A percentile compares a stretch with the other conserved stretches of the same genome.
Evolutionary conservation across 108 stramenopile species (phyloP).

Genomic region (Pseudonitzschia delicatissima): DNA sequence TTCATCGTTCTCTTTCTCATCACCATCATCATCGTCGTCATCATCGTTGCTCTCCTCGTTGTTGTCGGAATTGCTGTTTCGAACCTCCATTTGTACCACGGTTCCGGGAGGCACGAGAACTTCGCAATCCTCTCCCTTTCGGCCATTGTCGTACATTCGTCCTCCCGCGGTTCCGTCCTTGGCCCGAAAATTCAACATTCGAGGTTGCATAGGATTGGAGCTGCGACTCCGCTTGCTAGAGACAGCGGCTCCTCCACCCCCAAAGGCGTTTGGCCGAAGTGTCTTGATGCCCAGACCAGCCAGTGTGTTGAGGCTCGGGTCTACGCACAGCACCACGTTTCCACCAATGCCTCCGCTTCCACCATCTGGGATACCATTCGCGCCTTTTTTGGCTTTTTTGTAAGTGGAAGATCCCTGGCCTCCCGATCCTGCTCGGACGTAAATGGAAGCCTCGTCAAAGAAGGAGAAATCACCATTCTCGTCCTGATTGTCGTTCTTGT

Average conservation of each 20-base stretch:
- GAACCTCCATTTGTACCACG: background rate
- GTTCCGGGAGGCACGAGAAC: slow-evolving; percentile 5
- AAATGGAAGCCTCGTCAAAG: slow-evolving; percentile 83
- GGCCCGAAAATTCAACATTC: background rate
- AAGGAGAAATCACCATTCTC: slow-evolving; percentile 69
- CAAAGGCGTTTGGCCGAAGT: slow-evolving; percentile 78
- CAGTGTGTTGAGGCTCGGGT: slow-evolving; percentile 86
- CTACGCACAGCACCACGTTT: slow-evolving; percentile 69
- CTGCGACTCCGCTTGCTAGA: background rate
- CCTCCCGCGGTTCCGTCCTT: background rate
- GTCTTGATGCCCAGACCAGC: slow-evolving; percentile 65
- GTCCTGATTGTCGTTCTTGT: background rate
- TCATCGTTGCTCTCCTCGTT: background rate
- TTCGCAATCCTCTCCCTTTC: background rate
- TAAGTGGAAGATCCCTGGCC: slow-evolving; percentile 83
- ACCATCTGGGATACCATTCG: slow-evolving; percentile 87
- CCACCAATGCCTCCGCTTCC: slow-evolving; percentile 92
- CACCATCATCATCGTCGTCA: background rate
- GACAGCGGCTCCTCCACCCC: slow-evolving; percentile 65
- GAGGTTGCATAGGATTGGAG: background rate
- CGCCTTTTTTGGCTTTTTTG: slow-evolving; percentile 58
- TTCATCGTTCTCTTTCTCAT: background rate
- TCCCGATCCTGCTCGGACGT: slow-evolving; percentile 81
- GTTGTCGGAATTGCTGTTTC: background rate
- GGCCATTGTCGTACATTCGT: slow-evolving; percentile 8